Evolutionary conservation across 2,329 filamentous ascomycete species (phyloP).

Genomic region (Didymella glomerata): DNA sequence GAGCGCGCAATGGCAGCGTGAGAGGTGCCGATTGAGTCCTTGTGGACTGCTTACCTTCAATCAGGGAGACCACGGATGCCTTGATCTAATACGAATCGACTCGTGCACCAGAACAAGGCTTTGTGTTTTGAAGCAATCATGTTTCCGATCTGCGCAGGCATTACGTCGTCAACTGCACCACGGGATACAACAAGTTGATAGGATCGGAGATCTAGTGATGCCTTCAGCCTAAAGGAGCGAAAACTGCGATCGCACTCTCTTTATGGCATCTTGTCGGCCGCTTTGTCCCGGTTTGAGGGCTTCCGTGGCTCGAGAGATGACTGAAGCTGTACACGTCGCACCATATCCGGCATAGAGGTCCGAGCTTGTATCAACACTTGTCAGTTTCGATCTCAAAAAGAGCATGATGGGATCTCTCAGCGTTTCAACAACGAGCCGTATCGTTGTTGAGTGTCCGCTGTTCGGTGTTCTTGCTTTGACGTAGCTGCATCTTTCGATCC

Average conservation of each 20-base stretch:
- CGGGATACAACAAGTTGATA: background rate
- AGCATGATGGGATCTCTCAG: background rate
- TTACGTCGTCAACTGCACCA: background rate
- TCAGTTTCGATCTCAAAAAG: constrained; percentile 1
- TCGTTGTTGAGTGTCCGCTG: background rate
- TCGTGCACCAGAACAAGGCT: background rate
- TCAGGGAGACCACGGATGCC: background rate
- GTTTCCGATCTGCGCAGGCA: constrained; percentile 1
- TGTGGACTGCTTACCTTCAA: background rate
- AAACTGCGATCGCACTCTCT: background rate
- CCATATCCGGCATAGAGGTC: constrained; percentile 5
- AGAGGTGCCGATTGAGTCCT: background rate
- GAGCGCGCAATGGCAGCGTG: background rate
- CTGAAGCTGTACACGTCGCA: constrained; percentile 17
- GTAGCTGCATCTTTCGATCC: background rate
- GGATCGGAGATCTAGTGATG: background rate
- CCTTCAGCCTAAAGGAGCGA: background rate
- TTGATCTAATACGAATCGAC: background rate
- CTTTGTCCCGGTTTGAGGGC: background rate
- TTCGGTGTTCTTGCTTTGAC: background rate
- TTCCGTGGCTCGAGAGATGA: background rate
- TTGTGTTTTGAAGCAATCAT: background rate
- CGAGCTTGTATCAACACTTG: constrained; percentile 13
- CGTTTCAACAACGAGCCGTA: background rate
- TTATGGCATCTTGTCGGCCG: background rate